Evolutionary conservation across 1,284 basidiomycete species (phyloP).

Genomic region (Puccinia horiana): DNA sequence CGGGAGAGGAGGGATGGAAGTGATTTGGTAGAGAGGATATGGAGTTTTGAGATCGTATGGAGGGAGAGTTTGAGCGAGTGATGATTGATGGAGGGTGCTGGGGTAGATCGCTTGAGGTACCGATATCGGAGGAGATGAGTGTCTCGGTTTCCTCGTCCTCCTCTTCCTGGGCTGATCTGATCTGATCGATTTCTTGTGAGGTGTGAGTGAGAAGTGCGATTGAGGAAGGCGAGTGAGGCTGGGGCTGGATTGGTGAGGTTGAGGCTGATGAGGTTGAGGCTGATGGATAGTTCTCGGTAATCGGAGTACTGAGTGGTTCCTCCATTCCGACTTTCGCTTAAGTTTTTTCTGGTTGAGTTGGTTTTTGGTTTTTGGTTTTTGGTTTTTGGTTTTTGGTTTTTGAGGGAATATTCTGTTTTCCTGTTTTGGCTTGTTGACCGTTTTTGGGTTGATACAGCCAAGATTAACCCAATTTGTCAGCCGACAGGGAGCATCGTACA

Average conservation of each 20-base stretch:
- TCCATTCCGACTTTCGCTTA: neutral
- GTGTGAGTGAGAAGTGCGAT: too few species aligned
- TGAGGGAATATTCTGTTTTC: too few species aligned
- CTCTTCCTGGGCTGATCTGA: neutral
- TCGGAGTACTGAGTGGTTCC: too few species aligned
- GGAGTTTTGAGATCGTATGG: neutral
- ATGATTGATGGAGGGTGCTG: neutral
- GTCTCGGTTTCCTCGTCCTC: constrained; percentile 38
- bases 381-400: neutral
- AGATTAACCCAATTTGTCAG: too few species aligned
- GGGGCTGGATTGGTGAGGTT: too few species aligned
- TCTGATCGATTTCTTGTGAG: neutral
- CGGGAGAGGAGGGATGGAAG: neutral
- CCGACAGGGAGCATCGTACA: too few species aligned
- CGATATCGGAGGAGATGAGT: constrained; percentile 16
- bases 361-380: neutral
- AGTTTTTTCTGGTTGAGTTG: neutral
- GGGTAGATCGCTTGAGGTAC: neutral
- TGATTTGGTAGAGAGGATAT: neutral
- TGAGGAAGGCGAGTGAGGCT: too few species aligned
- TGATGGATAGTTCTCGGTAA: too few species aligned
- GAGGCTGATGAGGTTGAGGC: too few species aligned
- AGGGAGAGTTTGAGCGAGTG: neutral
- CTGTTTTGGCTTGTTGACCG: too few species aligned
- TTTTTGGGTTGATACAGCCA: too few species aligned